Conservation (phyloP, 805 yeast species). For the Hanseniaspora meyeri region DNA sequence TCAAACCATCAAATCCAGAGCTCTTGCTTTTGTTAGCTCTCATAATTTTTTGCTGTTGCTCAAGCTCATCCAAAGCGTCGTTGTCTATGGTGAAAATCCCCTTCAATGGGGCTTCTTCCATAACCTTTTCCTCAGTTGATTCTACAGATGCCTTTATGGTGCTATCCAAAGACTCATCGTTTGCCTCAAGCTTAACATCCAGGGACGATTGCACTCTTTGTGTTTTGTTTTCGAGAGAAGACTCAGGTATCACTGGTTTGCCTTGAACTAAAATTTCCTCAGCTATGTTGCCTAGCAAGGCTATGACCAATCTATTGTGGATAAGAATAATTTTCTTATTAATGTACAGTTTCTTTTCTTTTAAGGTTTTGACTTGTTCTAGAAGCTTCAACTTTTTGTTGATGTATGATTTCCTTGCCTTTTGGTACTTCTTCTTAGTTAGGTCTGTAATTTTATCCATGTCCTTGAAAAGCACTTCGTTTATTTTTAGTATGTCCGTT, state of each 20-base stretch:
- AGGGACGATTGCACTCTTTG: not conserved
- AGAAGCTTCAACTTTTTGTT: constrained; percentile 1
- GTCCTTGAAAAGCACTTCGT: constrained; percentile 49
- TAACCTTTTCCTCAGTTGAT: constrained; percentile 51
- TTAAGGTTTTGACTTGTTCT: not conserved
- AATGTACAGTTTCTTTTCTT: constrained; percentile 1
- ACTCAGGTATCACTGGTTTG: not conserved
- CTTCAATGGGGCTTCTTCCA: constrained; percentile 52
- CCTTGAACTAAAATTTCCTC: constrained; percentile 4
- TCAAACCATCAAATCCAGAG: not conserved
- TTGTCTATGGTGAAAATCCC: constrained; percentile 41
- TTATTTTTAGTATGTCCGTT: constrained; percentile 32
- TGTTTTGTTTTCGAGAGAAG: not conserved
- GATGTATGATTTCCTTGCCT: constrained; percentile 13
- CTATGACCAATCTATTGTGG: constrained; percentile 73
- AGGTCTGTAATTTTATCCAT: constrained; percentile 69
- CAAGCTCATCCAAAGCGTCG: constrained; percentile 27
- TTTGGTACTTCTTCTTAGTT: constrained; percentile 59
- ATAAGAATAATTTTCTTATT: constrained; percentile 28
- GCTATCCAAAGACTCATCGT: not conserved
- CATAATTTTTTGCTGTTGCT: constrained; percentile 30
- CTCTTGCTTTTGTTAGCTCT: constrained; percentile 28
- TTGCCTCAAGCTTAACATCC: not conserved
- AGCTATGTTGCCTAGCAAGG: constrained; percentile 66
- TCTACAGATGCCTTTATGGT: not conserved